Evolutionary conservation across 1,139 yeast species (phyloP).

Genomic region (Magnusiomyces fungicola): DNA sequence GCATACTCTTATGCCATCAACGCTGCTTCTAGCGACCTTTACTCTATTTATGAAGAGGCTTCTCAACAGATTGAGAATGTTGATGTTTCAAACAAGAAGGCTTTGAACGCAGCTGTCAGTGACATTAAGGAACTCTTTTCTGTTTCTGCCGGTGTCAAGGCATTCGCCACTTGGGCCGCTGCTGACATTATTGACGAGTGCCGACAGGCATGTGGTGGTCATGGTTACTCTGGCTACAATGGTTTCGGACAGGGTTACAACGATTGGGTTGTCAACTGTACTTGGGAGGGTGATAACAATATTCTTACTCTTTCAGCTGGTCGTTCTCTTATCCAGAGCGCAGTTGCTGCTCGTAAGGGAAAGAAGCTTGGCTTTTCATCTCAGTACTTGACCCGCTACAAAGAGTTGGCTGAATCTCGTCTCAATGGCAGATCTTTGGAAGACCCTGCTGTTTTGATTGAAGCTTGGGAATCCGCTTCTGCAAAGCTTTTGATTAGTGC

Average conservation of each 20-base stretch:
- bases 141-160: slow-evolving; percentile 77
- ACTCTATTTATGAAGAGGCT: slow-evolving; percentile 40
- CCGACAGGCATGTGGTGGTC: slow-evolving; percentile 90
- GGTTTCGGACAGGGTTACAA: slow-evolving; percentile 79
- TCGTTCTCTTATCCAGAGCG: slow-evolving; percentile 34
- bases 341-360: slow-evolving; percentile 29
- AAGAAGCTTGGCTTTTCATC: slow-evolving; percentile 28
- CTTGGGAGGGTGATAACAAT: slow-evolving; percentile 94
- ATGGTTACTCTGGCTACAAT: slow-evolving; percentile 78
- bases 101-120: slow-evolving; percentile 39
- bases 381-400: slow-evolving; percentile 26
- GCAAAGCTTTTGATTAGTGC: slow-evolving; percentile 33
- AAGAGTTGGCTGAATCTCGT: slow-evolving; percentile 19
- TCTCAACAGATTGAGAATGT: slow-evolving; percentile 42
- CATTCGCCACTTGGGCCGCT: slow-evolving; percentile 78
- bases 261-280: slow-evolving; percentile 90
- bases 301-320: slow-evolving; percentile 56
- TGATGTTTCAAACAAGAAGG: slow-evolving; percentile 29
- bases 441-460: slow-evolving; percentile 30
- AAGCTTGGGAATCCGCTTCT: slow-evolving; percentile 39
- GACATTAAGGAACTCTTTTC: slow-evolving; percentile 69
- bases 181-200: slow-evolving; percentile 71
- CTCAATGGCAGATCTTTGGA: slow-evolving; percentile 27
- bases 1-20: slow-evolving; percentile 69
- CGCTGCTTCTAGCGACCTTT: slow-evolving; percentile 61